Percentiles rank a stretch among this genome's conserved stretches.
phyloP scores from a whole-genome alignment of 176 grass and related monocot species.

The Carex cristatella region DNA sequence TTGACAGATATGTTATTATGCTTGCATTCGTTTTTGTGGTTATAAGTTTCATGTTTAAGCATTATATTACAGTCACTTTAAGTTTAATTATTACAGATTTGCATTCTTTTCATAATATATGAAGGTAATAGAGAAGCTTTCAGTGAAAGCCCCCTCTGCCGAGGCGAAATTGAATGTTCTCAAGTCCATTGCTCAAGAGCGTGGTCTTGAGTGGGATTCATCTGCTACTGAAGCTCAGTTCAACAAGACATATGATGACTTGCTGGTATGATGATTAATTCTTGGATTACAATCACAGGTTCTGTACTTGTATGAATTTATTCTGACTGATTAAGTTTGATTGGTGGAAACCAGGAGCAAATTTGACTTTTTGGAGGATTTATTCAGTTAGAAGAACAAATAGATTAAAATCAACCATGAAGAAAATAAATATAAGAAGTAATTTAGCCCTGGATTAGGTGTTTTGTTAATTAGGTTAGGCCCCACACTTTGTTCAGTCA shows the following conservation, averaged over 20 bases:
- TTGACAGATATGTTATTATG: constrained; percentile 1
- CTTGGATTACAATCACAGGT: not conserved
- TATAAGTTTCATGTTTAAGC: not conserved
- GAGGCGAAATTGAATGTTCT: constrained; percentile 80
- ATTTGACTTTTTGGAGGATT: not conserved
- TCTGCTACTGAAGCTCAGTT: constrained; percentile 80
- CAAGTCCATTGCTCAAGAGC: constrained; percentile 74
- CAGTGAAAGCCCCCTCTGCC: constrained; percentile 72
- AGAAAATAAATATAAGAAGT: not conserved
- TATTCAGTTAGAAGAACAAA: not conserved
- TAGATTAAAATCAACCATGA: not conserved
- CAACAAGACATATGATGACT: constrained; percentile 87
- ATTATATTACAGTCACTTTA: too few relatives aligned
- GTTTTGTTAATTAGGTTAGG: not conserved
- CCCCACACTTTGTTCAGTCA: not conserved
- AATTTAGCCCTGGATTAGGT: not conserved
- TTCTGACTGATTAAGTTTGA: constrained; percentile 15
- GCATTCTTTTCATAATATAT: not conserved
- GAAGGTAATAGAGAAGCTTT: constrained; percentile 97
- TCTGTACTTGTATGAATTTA: not conserved
- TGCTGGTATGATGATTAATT: constrained; percentile 56
- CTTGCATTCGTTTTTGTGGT: not conserved
- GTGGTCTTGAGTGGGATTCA: constrained; percentile 85
- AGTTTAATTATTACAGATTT: not conserved
- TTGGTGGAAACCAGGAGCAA: constrained; percentile 14